Evolutionary conservation across 805 yeast species (phyloP).

Genomic region (Nakazawaea ernobii): DNA sequence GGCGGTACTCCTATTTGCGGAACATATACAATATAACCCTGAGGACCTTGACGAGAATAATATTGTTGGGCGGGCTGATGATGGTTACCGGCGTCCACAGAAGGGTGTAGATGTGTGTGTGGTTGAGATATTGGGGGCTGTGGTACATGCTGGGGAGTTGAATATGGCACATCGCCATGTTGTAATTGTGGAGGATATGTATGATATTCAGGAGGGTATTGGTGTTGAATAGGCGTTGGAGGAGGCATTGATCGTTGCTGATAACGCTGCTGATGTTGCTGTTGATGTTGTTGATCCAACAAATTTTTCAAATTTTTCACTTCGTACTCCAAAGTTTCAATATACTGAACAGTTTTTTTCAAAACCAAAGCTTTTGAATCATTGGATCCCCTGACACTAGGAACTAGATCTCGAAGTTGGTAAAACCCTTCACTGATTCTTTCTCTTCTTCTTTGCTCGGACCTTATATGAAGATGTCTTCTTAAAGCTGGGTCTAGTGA

Average conservation of each 20-base stretch:
- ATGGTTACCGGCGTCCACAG: neutral
- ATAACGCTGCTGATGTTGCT: conserved; percentile 5
- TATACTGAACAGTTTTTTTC: conserved; percentile 36
- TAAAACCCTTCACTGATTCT: conserved; percentile 41
- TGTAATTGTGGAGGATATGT: neutral
- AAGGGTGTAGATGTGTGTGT: neutral
- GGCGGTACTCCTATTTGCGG: neutral
- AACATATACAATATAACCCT: neutral
- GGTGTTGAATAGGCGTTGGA: conserved; percentile 1
- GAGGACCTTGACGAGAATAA: neutral
- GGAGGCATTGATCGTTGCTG: conserved; percentile 1
- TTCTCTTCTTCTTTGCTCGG: conserved; percentile 41
- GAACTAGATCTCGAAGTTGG: conserved; percentile 31
- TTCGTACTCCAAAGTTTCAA: conserved; percentile 30
- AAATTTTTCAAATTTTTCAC: conserved; percentile 16
- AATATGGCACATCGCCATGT: conserved; percentile 4
- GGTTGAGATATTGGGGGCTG: conserved; percentile 6
- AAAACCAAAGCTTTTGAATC: conserved; percentile 41
- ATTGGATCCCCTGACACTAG: conserved; percentile 32
- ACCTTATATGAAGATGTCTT: conserved; percentile 35
- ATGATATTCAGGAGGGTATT: conserved; percentile 1
- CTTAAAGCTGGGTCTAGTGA: conserved; percentile 13
- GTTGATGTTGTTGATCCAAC: conserved; percentile 12
- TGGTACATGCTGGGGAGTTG: conserved; percentile 4
- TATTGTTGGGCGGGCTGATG: neutral